Percentiles rank a stretch among this genome's conserved stretches.
Conservation (phyloP, 75 land plant species). For the Chamaecyparis obtusa region DNA sequence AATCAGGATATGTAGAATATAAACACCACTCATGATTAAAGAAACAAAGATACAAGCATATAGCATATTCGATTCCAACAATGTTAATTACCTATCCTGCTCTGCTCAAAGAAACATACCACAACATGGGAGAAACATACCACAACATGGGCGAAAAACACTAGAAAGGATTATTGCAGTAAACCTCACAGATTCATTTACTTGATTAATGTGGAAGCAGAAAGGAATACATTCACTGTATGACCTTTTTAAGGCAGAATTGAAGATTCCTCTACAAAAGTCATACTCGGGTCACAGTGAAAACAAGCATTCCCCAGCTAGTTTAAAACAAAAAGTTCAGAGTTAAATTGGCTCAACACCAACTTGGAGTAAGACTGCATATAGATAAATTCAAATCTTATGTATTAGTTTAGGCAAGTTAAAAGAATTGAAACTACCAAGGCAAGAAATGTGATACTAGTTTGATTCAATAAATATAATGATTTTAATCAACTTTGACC, state of each 20-base stretch:
- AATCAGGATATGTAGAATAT: background rate
- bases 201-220: no score
- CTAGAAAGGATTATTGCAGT: no score
- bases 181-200: no score
- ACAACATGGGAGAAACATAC: background rate
- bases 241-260: no score
- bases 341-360: background rate
- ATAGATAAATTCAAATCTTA: background rate
- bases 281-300: no score
- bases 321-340: background rate
- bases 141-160: no score
- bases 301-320: no score
- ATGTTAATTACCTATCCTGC: background rate
- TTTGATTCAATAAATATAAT: background rate
- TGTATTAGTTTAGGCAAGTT: background rate
- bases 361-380: background rate
- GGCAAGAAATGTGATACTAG: background rate
- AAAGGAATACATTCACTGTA: no score
- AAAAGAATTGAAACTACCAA: background rate
- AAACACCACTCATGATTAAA: background rate
- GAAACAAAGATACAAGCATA: no score
- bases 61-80: background rate
- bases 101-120: background rate
- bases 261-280: no score
- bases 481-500: background rate